Conservation (phyloP, 2,329 filamentous ascomycete species). For the Pseudogymnoascus sp. region DNA sequence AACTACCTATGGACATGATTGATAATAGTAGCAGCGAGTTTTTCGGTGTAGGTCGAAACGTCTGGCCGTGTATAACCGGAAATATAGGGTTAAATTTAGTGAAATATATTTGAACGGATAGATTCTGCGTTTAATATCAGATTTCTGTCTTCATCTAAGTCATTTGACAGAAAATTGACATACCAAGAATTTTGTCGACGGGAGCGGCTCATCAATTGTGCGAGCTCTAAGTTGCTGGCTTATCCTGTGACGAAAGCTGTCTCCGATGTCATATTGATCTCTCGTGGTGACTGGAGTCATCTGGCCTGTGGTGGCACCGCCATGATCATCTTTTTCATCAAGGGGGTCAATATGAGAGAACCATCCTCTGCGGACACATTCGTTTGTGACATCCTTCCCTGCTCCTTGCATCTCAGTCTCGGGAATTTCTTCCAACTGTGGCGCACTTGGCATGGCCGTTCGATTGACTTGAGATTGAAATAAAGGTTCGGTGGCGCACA, state of each 20-base stretch:
- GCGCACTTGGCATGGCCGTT: not conserved
- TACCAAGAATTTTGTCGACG: constrained; percentile 15
- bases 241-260: constrained; percentile 2
- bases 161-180: not conserved
- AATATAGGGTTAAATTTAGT: constrained; percentile 18
- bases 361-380: not conserved
- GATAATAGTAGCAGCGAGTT: constrained; percentile 16
- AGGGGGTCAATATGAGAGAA: not conserved
- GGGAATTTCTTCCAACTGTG: not conserved
- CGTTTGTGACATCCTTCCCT: not conserved
- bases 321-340: not conserved
- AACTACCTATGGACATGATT: constrained; percentile 16
- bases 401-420: not conserved
- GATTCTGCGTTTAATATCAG: constrained; percentile 9
- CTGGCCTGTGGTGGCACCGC: not conserved
- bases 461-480: not conserved
- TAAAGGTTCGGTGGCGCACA: not conserved
- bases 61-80: constrained; percentile 16
- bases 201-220: not conserved
- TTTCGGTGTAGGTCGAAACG: constrained; percentile 13
- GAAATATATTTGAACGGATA: constrained; percentile 13
- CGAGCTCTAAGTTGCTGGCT: not conserved
- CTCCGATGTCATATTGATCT: constrained; percentile 7
- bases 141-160: not conserved
- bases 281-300: not conserved